Conservation (phyloP, 2,329 filamentous ascomycete species). For the Colletotrichum australisinense region DNA sequence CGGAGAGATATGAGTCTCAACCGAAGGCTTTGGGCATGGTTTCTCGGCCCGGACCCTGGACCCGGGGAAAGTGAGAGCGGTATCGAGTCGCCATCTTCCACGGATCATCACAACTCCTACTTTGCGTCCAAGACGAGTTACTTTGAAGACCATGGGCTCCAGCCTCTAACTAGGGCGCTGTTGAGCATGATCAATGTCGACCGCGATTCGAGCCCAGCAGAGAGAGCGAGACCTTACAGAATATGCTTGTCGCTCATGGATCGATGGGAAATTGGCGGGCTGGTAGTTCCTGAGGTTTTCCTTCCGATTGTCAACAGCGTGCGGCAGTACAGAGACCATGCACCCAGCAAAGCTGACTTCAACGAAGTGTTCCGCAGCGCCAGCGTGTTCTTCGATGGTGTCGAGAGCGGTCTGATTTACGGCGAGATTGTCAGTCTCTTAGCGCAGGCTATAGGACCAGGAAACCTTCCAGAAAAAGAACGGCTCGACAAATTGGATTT, state of each 20-base stretch:
- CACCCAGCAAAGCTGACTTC: conserved; percentile 76
- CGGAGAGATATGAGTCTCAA: conserved; percentile 98
- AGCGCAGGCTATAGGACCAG: conserved; percentile 66
- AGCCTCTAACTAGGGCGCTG: conserved; percentile 79
- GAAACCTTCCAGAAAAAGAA: conserved; percentile 55
- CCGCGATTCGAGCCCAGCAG: conserved; percentile 63
- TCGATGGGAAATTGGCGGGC: conserved; percentile 94
- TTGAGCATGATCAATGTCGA: conserved; percentile 78
- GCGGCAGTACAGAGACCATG: conserved; percentile 75
- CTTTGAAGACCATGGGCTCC: conserved; percentile 83
- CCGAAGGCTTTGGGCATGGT: conserved; percentile 94
- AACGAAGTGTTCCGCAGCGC: conserved; percentile 91
- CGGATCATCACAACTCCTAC: conserved; percentile 56
- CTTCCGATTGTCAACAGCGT: conserved; percentile 86
- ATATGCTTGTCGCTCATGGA: conserved; percentile 98
- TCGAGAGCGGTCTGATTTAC: conserved; percentile 94
- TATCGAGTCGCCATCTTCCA: conserved; percentile 56
- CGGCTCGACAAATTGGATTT: conserved; percentile 75
- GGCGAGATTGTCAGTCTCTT: conserved; percentile 80
- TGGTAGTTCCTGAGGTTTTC: conserved; percentile 90
- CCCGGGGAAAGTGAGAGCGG: conserved; percentile 59
- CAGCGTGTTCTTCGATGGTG: conserved; percentile 96
- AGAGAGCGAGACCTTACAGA: conserved; percentile 86
- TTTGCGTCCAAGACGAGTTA: conserved; percentile 77
- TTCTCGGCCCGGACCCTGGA: conserved; percentile 81